Percentiles rank a stretch among this genome's conserved stretches.
Evolutionary conservation across 2,329 filamentous ascomycete genomes (phyloP).

Genomic region (Orbilia ellipsospora): DNA sequence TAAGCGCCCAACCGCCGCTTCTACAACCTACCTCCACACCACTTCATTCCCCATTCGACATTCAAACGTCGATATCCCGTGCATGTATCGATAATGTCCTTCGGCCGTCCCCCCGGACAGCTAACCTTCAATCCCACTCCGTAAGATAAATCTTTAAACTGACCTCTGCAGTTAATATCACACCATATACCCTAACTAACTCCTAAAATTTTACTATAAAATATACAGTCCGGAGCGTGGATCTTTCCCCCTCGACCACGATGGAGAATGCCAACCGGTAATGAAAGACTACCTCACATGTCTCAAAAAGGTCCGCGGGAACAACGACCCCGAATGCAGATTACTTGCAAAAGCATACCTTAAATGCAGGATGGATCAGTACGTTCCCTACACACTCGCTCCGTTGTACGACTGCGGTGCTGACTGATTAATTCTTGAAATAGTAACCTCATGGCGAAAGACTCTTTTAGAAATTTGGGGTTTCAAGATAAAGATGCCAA

Average conservation of each 20-base stretch:
- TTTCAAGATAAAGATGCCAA: slow-evolving; percentile 68
- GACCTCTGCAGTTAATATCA: not conserved
- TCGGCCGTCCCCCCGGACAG: slow-evolving; percentile 58
- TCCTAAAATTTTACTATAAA: slow-evolving; percentile 55
- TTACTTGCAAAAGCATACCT: slow-evolving; percentile 88
- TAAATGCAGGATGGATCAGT: slow-evolving; percentile 94
- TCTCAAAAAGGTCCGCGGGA: slow-evolving; percentile 82
- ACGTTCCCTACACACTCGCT: slow-evolving; percentile 61
- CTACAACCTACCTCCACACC: slow-evolving; percentile 4
- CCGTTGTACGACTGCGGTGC: too few species aligned
- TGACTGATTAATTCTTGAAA: not conserved
- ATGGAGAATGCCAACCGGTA: slow-evolving; percentile 90
- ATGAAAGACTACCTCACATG: slow-evolving; percentile 88
- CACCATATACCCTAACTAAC: too few species aligned
- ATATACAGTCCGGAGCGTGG: slow-evolving; percentile 85
- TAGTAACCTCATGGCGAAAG: slow-evolving; percentile 94
- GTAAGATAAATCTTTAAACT: slow-evolving; percentile 26
- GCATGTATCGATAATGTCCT: slow-evolving; percentile 53
- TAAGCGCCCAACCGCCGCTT: slow-evolving; percentile 20
- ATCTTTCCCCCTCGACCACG: slow-evolving; percentile 95
- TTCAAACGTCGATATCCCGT: slow-evolving; percentile 1
- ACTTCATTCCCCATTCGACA: not conserved
- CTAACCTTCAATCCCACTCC: slow-evolving; percentile 59
- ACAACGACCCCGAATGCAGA: slow-evolving; percentile 88
- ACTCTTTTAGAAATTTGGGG: slow-evolving; percentile 93